Base-by-base conservation (phyloP, 2,329 filamentous ascomycete species). In the Penicillium fuscoglaucum region DNA sequence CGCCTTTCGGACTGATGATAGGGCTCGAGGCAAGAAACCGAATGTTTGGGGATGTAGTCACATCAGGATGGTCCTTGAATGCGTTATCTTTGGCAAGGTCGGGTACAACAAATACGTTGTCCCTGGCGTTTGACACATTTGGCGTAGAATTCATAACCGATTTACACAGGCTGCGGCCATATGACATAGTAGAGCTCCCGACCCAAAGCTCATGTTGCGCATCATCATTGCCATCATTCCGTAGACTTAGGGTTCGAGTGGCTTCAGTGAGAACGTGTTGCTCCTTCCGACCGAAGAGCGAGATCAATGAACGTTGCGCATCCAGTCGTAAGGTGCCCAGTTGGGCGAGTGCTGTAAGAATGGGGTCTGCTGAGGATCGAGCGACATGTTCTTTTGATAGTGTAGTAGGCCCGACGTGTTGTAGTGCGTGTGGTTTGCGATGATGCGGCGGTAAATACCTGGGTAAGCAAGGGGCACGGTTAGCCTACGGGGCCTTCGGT, bases 21-120 rank as follows among this genome's bases (percentile, higher is more conserved):
- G 85, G 85, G 1, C 86, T 83, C 10, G 79, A 80, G 8, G 81
- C 80, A 57, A 84, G 81, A 64, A 84, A 84, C 33, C 70, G 68
- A 17, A 74, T 56, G 29, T 71, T 63, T 1, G 71, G 70, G 21
- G 58, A 56, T 6, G 57, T 59, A 1, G 51, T 56, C 6, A 76
- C 72, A 49, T 73, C 69, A 13, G 58, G 60, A 48, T 69, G 68
- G 39, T 68, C 48, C 37, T 70, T 71, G 57, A 72, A 76, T n/a
- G 54, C 60, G 10, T 70, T 63, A 57, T 78, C 64, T 31, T 69
- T 59, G 2, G 62, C 54, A 5, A 77, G 53, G 55, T 78, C 73
- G 21, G 64, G 64, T 41, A 77, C 60, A 21, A 77, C 46, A 24
- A 61, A 54, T 13, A 58, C 24, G 31, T 44, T 17, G 8, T 54